phyloP scores from a whole-genome alignment of 495 filamentous ascomycete species.

The Choiromyces venosus region DNA sequence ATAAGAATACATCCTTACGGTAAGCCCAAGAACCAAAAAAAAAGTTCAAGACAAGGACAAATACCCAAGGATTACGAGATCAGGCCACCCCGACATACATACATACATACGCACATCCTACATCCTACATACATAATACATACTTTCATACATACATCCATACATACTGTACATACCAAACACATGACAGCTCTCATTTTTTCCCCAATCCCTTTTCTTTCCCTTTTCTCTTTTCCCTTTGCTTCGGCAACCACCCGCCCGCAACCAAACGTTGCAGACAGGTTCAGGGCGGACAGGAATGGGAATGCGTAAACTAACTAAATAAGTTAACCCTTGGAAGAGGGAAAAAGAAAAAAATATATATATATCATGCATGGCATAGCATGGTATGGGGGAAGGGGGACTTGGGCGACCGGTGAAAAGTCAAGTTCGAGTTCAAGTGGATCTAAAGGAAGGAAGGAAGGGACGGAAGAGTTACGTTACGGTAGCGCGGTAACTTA shows the following conservation, averaged over 20 bases:
- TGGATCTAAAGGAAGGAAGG: too few relatives aligned
- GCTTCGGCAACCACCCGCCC: conserved; percentile 2
- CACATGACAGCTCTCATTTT: conserved; percentile 3
- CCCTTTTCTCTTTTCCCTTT: not conserved
- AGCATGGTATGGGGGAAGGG: too few relatives aligned
- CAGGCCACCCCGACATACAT: not conserved
- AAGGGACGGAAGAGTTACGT: too few relatives aligned
- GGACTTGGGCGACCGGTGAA: too few relatives aligned
- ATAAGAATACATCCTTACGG: not conserved
- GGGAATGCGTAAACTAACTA: not conserved
- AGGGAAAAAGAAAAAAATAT: not conserved
- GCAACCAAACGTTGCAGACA: not conserved
- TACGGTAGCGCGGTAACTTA: too few relatives aligned
- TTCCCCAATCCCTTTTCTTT: not conserved
- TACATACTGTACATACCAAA: not conserved
- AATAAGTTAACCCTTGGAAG: too few relatives aligned
- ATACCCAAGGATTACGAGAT: not conserved
- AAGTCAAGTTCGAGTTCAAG: too few relatives aligned
- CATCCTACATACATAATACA: not conserved
- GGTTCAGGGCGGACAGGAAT: too few relatives aligned
- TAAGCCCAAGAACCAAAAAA: not conserved
- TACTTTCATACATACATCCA: not conserved
- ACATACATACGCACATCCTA: not conserved
- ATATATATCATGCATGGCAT: too few relatives aligned
- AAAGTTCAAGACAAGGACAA: not conserved